Evolutionary conservation across 805 yeast genomes (phyloP), one percentile per base, ranked within the genome.

Genomic region (Candida anglica): DNA sequence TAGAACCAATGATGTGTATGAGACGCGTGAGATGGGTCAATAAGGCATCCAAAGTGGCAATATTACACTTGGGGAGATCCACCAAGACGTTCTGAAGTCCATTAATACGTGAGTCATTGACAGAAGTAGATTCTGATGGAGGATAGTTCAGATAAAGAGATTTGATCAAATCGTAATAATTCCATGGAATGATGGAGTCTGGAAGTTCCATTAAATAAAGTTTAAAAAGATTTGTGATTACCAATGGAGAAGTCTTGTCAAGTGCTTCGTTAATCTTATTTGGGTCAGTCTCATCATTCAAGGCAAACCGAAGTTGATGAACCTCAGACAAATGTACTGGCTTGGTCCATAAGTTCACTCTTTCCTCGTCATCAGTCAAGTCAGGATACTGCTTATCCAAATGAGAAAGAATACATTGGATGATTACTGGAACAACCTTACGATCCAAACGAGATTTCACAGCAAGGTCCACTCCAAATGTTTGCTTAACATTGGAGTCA

Each of bases 21-120:
- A 86, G 59, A 30, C 94, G 67, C 33, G 72, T 70, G 52, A 86
- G 73, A 56, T 86, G 95, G 2, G 87, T 78, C 24, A 81, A 71
- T n/a, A 86, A 57, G 1, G 89, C 88, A 53, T 83, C 89, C 34
- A 86, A 67, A 0, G 94, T 83, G 1, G 94, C 91, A 27, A 86
- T 64, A 47, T 81, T 83, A 28, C 82, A 70, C 33, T 80, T 75
- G 15, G 87, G 79, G 34, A 86, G 66, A 37, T 83, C 83, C 3
- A 75, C 67, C 37, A 86, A 63, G 0, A 82, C 75, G 39, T 79
- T 81, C 24, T 75, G 81, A 32, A 86, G 58, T 0, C 88, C 87
- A 30, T 66, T 71, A 10, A 81, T 60, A 37, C 94, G 67, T 14
- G 61, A 45, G 48, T 30, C 66, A 16, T 46, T 44, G 15, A 48